Evolutionary conservation across 805 yeast species (phyloP).

Genomic region (Wickerhamiella brachini): DNA sequence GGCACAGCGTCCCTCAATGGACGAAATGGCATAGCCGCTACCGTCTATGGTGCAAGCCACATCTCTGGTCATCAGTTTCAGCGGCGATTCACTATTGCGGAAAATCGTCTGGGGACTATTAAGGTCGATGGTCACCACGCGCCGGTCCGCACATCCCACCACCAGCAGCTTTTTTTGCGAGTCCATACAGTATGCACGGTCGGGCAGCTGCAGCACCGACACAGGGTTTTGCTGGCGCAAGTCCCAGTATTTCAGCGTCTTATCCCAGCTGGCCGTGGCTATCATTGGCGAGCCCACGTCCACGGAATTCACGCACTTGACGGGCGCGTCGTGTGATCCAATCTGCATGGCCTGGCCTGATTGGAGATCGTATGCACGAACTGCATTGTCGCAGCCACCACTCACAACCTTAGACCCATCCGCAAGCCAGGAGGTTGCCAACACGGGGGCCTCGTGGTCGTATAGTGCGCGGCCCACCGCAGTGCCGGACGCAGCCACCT

Average conservation of each 20-base stretch:
- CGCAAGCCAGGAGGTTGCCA: slow-evolving; percentile 64
- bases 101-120: slow-evolving; percentile 67
- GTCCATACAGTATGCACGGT: slow-evolving; percentile 84
- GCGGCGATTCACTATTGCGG: slow-evolving; percentile 58
- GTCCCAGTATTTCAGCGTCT: slow-evolving; percentile 91
- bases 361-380: slow-evolving; percentile 67
- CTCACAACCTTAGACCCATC: slow-evolving; percentile 83
- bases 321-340: slow-evolving; percentile 77
- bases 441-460: slow-evolving; percentile 82
- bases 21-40: slow-evolving; percentile 83
- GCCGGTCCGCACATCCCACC: slow-evolving; percentile 88
- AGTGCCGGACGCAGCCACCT: slow-evolving; percentile 53
- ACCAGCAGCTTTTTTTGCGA: slow-evolving; percentile 66
- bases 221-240: slow-evolving; percentile 67
- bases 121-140: slow-evolving; percentile 61
- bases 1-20: slow-evolving; percentile 92
- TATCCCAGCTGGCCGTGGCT: slow-evolving; percentile 94
- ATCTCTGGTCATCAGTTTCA: slow-evolving; percentile 79
- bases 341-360: slow-evolving; percentile 72
- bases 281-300: slow-evolving; percentile 63
- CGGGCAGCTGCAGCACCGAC: slow-evolving; percentile 71
- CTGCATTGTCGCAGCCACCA: slow-evolving; percentile 86
- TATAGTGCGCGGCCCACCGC: slow-evolving; percentile 80
- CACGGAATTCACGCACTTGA: slow-evolving; percentile 58
- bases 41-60: slow-evolving; percentile 82